These are phyloP conservation scores for Peribolospora baueri DNA, from an alignment of 768 basidiomycete species.

Conservation along the genomic window DNA sequence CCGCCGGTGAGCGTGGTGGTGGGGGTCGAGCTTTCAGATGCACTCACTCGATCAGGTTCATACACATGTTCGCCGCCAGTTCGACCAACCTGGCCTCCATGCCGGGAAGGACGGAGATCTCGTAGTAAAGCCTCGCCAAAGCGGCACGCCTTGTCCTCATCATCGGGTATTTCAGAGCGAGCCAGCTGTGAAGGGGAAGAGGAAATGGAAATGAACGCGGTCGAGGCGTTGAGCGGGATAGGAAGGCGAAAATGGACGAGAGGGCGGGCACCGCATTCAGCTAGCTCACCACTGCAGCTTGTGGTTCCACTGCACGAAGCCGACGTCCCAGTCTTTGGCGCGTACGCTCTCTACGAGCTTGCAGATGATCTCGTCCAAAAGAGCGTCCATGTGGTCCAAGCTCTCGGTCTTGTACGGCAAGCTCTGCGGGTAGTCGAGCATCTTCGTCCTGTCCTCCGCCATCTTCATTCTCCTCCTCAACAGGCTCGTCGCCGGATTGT, in stretches of 20 bases:
- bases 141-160: constrained; percentile 50
- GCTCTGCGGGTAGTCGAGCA: constrained; percentile 11
- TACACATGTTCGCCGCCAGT: constrained; percentile 37
- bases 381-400: constrained; percentile 23
- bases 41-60: constrained; percentile 14
- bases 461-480: constrained; percentile 5
- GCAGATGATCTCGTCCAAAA: constrained; percentile 20
- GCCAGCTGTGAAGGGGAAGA: constrained; percentile 31
- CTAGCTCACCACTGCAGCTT: constrained; percentile 12
- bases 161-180: constrained; percentile 62
- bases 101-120: constrained; percentile 40
- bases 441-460: constrained; percentile 4
- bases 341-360: constrained; percentile 45
- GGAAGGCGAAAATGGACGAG: constrained; percentile 1
- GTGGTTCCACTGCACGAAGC: constrained; percentile 30
- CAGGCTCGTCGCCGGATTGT: neutral
- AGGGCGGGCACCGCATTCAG: constrained; percentile 16
- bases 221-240: constrained; percentile 9
- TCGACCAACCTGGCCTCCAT: constrained; percentile 46
- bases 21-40: neutral
- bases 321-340: constrained; percentile 60
- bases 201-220: constrained; percentile 6
- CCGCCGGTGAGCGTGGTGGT: neutral
- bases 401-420: constrained; percentile 23
- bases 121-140: constrained; percentile 54